These are phyloP conservation scores for Phylloporus sp. DNA, from an alignment of 768 basidiomycete species.

Conservation along the genomic window DNA sequence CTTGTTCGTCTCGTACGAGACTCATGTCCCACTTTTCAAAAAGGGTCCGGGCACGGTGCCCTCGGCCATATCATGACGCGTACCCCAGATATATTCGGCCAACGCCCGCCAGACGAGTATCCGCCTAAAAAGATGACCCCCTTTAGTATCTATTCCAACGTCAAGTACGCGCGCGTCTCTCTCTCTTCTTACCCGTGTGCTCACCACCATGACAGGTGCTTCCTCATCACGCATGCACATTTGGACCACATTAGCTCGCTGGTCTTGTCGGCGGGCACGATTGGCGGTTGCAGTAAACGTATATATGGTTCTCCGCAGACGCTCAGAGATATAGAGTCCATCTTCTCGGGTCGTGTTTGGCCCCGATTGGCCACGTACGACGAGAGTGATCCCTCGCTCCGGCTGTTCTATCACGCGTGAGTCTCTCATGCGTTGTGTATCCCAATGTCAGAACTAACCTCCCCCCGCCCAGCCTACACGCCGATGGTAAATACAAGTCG, in stretches of 20 bases:
- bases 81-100: conserved; percentile 52
- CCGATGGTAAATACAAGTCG: conserved; percentile 48
- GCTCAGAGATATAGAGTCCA: conserved; percentile 60
- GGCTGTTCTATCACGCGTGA: conserved; percentile 61
- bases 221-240: conserved; percentile 84
- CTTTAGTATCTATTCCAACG: conserved; percentile 27
- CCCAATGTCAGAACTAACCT: conserved; percentile 11
- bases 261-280: conserved; percentile 77
- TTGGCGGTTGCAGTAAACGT: conserved; percentile 55
- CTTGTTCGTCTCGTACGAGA: too few relatives aligned
- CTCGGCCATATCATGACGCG: conserved; percentile 53
- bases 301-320: conserved; percentile 58
- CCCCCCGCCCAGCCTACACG: conserved; percentile 37
- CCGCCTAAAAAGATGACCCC: conserved; percentile 18
- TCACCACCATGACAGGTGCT: conserved; percentile 48
- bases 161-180: conserved; percentile 23
- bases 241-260: conserved; percentile 85
- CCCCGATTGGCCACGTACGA: conserved; percentile 78
- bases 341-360: conserved; percentile 81
- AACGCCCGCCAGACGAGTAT: conserved; percentile 8
- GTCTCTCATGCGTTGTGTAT: too few relatives aligned
- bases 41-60: conserved; percentile 86
- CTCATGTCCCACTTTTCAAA: too few relatives aligned
- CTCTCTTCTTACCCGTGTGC: neutral
- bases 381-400: conserved; percentile 52